Evolutionary conservation across 139 green algal genomes (phyloP).

Genomic region (Chlamydomonas schloesseri): DNA sequence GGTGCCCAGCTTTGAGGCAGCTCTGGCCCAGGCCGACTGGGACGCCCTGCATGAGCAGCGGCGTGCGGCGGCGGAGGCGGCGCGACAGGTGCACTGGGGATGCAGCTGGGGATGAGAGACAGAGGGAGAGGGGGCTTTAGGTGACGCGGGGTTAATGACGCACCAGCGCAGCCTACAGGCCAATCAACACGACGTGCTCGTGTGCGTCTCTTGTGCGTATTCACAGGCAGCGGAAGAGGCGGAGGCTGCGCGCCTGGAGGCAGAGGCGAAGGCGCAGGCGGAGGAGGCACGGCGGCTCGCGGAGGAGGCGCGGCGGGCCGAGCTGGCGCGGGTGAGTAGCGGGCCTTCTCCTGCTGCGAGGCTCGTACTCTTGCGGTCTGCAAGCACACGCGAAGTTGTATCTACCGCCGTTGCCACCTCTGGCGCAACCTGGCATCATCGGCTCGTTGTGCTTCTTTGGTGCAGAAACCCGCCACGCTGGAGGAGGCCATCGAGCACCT

Average conservation of each 20-base stretch:
- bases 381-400: no score
- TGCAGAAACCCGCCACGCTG: conserved; percentile 74
- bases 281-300: conserved; percentile 6
- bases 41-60: conserved; percentile 15
- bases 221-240: conserved; percentile 43
- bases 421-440: no score
- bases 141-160: neutral
- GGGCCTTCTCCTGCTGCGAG: no score
- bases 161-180: neutral
- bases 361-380: no score
- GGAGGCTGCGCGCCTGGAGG: neutral
- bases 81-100: conserved; percentile 23
- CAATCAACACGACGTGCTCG: neutral
- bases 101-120: no score
- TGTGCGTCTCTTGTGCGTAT: neutral
- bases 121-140: neutral
- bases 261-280: neutral
- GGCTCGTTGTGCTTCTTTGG: no score
- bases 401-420: no score
- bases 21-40: conserved; percentile 52
- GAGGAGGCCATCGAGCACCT: conserved; percentile 67
- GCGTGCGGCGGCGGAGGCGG: conserved; percentile 4
- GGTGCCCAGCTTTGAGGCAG: conserved; percentile 42
- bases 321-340: conserved; percentile 22
- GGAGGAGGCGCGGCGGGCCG: conserved; percentile 32